A percentile compares a stretch with the other conserved stretches of the same genome.
These are phyloP conservation scores for Stentor roeselii DNA, from an alignment of 73 alveolate genomes.

Conservation along the genomic window DNA sequence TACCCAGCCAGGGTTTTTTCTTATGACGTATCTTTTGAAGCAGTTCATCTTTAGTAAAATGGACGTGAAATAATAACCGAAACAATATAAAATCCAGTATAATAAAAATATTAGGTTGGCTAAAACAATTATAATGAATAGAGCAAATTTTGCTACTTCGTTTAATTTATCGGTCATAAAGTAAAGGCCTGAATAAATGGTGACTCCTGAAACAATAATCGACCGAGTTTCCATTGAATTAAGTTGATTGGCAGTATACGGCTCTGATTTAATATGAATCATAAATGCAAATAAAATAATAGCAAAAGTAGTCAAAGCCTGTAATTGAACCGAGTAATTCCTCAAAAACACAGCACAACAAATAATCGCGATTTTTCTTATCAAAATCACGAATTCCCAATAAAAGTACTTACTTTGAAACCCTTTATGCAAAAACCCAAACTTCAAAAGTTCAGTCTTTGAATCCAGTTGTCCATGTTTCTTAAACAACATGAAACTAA, in stretches of 20 bases:
- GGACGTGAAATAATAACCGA: too few relatives aligned
- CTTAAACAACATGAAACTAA: not conserved
- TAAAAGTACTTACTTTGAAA: slow-evolving; percentile 18
- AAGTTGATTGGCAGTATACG: not conserved
- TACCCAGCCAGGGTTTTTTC: too few relatives aligned
- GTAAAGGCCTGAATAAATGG: slow-evolving; percentile 4
- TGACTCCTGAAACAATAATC: not conserved
- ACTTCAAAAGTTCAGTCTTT: slow-evolving; percentile 7
- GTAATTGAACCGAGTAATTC: not conserved
- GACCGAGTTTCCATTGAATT: not conserved
- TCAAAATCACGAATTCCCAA: slow-evolving; percentile 15
- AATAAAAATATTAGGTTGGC: too few relatives aligned
- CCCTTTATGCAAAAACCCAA: slow-evolving; percentile 35
- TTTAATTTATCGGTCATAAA: not conserved
- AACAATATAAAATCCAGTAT: too few relatives aligned
- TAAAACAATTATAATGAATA: not conserved
- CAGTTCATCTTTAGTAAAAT: too few relatives aligned
- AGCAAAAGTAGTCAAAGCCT: slow-evolving; percentile 7
- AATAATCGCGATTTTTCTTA: slow-evolving; percentile 22
- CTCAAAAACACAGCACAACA: slow-evolving; percentile 4
- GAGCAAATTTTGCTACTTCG: not conserved
- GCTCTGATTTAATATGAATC: not conserved
- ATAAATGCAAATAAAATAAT: not conserved
- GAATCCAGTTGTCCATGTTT: not conserved
- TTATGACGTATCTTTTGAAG: too few relatives aligned